Evolutionary conservation across 306 rosid species (phyloP), one percentile per base, ranked within the genome.

Genomic region (Adenanthera pavonina): DNA sequence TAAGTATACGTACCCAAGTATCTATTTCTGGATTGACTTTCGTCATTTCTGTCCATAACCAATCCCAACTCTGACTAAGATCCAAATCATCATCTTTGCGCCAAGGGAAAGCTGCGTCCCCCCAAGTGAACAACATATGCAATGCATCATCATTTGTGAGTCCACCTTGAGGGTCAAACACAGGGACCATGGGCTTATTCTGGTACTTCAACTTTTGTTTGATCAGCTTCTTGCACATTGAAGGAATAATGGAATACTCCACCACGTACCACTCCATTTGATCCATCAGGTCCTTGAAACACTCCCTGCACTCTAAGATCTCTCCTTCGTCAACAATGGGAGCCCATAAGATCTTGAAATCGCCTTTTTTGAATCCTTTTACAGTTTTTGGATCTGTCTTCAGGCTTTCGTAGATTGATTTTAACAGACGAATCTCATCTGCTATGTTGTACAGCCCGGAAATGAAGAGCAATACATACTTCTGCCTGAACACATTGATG

Each of bases 41-140:
- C 77, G 19, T 83, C 48, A 86, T 76, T 72, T 86, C 84, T 2
- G 74, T 30, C 89, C 89, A 86, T 48, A 86, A 86, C 89, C 89
- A 86, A 10, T 83, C 83, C 84, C 83, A 80, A 8, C 77, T 86
- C 76, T 80, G 85, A 15, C 83, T 61, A 16, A 86, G 89, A 0
- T 35, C 3, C n/a, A 56, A 82, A 57, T 80, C 89, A 77, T 83
- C 87, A 7, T 35, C 11, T 4, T 82, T 75, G 12, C 85, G 60
- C 57, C 84, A 86, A 34, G 89, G 89, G 83, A 86, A 86, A 11
- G 87, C 87, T 19, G 76, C 83, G 20, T 79, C 80, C 0, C 87
- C 89, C 89, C 89, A 83, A 0, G 77, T 86, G 40, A 86, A 86
- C 16, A 86, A 80, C 87, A 86, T 72, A 77, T 86, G 89, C 85